Conservation (phyloP, 2,329 filamentous ascomycete species). For the Xylaria sp. region DNA sequence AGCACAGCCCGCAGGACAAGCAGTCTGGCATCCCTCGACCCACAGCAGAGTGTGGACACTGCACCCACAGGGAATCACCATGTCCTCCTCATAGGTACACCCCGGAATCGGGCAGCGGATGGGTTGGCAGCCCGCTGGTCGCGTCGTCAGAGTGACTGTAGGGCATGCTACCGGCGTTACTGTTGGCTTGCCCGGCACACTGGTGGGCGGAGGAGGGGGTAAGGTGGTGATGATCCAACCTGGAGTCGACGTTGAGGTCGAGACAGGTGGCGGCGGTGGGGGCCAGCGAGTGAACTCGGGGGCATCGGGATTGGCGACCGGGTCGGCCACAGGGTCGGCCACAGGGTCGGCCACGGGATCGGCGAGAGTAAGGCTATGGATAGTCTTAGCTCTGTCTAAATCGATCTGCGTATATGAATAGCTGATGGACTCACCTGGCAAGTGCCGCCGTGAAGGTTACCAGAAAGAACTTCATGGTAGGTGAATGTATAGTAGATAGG, state of each 20-base stretch:
- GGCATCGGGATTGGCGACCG: background rate
- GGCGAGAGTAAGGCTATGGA: conserved; percentile 15
- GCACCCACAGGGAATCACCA: conserved; percentile 53
- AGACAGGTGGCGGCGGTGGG: conserved; percentile 14
- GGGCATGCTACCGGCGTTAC: conserved; percentile 46
- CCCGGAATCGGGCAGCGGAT: conserved; percentile 53
- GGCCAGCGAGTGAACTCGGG: background rate
- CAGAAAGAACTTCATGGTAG: conserved; percentile 43
- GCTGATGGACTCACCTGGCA: conserved; percentile 39
- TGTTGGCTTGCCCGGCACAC: conserved; percentile 10
- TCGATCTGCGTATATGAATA: background rate
- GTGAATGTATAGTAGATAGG: background rate
- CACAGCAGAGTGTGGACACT: conserved; percentile 50
- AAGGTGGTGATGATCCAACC: conserved; percentile 47
- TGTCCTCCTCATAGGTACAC: conserved; percentile 47
- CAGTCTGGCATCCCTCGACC: conserved; percentile 52
- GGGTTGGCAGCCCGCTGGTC: conserved; percentile 49
- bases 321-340: background rate
- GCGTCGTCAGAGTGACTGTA: conserved; percentile 51
- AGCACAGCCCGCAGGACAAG: conserved; percentile 50
- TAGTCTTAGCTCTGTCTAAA: background rate
- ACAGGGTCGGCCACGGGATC: conserved; percentile 4
- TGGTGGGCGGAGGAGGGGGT: conserved; percentile 22
- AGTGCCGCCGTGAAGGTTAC: conserved; percentile 39
- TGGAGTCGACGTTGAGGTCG: conserved; percentile 20